Evolutionary conservation across 331 rosid genomes (phyloP).

Genomic region (Quercus tomentella): DNA sequence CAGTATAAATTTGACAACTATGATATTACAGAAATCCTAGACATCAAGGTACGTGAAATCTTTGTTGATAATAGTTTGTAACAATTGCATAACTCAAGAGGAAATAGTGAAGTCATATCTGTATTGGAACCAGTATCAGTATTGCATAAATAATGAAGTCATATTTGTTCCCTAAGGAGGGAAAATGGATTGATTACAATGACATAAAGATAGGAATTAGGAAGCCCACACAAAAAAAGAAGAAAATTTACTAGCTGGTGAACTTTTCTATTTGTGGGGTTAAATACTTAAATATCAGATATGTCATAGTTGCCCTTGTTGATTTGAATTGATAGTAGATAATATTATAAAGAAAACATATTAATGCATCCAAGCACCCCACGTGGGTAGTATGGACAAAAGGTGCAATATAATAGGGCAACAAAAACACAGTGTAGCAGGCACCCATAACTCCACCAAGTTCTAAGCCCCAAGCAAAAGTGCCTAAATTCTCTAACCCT

Average conservation of each 20-base stretch:
- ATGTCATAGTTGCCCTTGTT: not conserved
- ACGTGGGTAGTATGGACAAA: not conserved
- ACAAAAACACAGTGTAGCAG: not conserved
- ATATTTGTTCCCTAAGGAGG: not conserved
- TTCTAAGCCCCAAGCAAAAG: slow-evolving; percentile 2
- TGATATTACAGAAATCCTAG: too few species aligned
- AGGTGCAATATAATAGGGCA: not conserved
- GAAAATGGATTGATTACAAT: not conserved
- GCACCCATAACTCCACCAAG: not conserved
- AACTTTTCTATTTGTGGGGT: not conserved
- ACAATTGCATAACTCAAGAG: too few species aligned
- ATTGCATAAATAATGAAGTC: too few species aligned
- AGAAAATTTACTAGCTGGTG: not conserved
- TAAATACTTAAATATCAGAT: too few species aligned
- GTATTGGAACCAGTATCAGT: too few species aligned
- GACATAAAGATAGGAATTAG: not conserved
- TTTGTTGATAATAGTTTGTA: too few species aligned
- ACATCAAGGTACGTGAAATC: too few species aligned
- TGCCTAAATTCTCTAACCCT: not conserved
- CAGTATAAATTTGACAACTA: too few species aligned
- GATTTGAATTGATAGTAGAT: not conserved
- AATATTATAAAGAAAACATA: not conserved
- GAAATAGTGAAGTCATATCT: too few species aligned
- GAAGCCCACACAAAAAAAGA: not conserved
- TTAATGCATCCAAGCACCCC: not conserved